Evolutionary conservation across 257 asterid species (phyloP).

Genomic region (Cruciata laevipes): DNA sequence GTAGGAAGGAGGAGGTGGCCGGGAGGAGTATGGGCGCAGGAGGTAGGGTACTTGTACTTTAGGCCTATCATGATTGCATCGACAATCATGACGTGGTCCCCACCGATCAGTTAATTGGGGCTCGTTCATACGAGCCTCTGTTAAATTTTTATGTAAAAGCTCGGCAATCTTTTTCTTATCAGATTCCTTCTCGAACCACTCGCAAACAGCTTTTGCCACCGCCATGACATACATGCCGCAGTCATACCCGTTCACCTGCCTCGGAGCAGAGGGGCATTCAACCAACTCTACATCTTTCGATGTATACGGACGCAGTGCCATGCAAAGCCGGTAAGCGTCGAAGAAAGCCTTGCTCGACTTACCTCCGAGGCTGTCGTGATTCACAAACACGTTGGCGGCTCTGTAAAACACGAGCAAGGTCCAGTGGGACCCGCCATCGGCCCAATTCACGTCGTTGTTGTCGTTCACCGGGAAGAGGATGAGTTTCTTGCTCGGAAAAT

Average conservation of each 20-base stretch:
- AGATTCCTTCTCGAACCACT: constrained; percentile 40
- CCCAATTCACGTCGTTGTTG: constrained; percentile 45
- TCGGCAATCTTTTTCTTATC: constrained; percentile 1
- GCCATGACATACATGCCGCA: constrained; percentile 77
- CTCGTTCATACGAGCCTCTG: too few species aligned
- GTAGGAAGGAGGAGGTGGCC: too few species aligned
- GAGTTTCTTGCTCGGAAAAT: constrained; percentile 42
- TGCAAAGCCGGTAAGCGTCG: constrained; percentile 22
- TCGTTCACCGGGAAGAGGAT: constrained; percentile 73
- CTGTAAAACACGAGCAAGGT: constrained; percentile 63
- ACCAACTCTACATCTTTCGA: constrained; percentile 24
- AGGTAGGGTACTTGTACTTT: too few species aligned
- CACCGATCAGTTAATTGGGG: too few species aligned
- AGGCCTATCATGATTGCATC: too few species aligned
- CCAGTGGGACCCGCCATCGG: constrained; percentile 86
- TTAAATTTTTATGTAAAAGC: too few species aligned
- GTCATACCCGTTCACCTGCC: constrained; percentile 57
- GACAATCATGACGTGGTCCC: too few species aligned
- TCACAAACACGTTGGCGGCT: constrained; percentile 46
- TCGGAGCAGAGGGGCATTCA: constrained; percentile 39
- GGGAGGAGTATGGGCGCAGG: too few species aligned
- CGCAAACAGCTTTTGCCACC: constrained; percentile 50
- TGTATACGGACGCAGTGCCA: constrained; percentile 27
- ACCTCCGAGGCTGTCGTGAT: constrained; percentile 64
- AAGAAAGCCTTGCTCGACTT: constrained; percentile 23